These are phyloP conservation scores for Hibiscus trionum DNA, from an alignment of 345 rosid species.

Conservation along the genomic window DNA sequence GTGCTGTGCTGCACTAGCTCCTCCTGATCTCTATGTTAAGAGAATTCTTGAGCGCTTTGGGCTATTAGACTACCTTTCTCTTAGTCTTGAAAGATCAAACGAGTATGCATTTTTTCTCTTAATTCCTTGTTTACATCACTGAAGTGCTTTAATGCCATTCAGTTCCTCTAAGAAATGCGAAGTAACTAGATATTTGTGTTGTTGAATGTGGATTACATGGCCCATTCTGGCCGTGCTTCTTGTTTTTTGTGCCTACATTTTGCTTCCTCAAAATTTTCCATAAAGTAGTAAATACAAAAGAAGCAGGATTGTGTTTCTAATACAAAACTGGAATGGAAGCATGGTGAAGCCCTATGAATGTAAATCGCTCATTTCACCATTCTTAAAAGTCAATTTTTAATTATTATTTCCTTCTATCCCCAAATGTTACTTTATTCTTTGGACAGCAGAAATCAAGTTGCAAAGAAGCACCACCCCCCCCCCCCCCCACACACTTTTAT, in stretches of 20 bases:
- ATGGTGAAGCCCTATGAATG: not conserved
- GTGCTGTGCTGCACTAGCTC: constrained; percentile 95
- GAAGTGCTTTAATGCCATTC: too few relatives aligned
- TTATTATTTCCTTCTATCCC: too few relatives aligned
- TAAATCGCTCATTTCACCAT: not conserved
- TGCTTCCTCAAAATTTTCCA: not conserved
- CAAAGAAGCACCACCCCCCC: not conserved
- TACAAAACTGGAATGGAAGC: not conserved
- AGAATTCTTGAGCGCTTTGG: constrained; percentile 82
- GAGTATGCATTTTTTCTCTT: constrained; percentile 41
- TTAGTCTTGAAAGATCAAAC: constrained; percentile 39
- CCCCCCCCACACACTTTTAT: not conserved
- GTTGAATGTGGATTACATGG: too few relatives aligned
- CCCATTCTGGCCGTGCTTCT: not conserved
- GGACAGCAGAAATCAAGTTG: not conserved
- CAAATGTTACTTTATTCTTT: not conserved
- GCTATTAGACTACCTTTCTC: constrained; percentile 50
- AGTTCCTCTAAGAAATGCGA: too few relatives aligned
- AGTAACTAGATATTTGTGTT: too few relatives aligned
- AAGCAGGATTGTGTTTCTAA: not conserved
- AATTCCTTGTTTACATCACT: too few relatives aligned
- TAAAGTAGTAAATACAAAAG: not conserved
- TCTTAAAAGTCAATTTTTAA: too few relatives aligned
- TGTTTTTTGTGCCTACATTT: not conserved
- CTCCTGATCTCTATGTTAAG: constrained; percentile 65